Percentiles rank a stretch among this genome's conserved stretches.
These are phyloP conservation scores for Ogataea paradorogensis DNA, from an alignment of 805 yeast species.

Conservation along the genomic window DNA sequence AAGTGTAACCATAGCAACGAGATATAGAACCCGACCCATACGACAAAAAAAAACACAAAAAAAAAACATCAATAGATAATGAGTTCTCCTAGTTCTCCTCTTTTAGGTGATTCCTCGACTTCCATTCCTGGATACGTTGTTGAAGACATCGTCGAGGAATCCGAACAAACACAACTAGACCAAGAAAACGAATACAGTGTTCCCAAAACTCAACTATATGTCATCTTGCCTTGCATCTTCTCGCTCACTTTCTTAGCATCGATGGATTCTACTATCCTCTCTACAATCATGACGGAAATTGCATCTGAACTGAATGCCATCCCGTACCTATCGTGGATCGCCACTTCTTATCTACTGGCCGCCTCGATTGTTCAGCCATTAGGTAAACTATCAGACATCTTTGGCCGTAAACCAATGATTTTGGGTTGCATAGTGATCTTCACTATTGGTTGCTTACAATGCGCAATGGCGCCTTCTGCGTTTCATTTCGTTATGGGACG, in stretches of 20 bases:
- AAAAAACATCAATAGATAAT: background rate
- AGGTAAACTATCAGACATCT: conserved; percentile 69
- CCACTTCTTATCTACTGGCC: conserved; percentile 64
- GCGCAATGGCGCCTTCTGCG: conserved; percentile 50
- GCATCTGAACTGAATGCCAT: conserved; percentile 68
- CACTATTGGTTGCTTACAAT: conserved; percentile 54
- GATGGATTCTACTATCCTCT: conserved; percentile 63
- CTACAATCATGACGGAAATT: conserved; percentile 61
- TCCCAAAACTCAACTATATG: conserved; percentile 26
- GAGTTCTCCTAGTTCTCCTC: conserved; percentile 1
- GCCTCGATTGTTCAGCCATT: conserved; percentile 74
- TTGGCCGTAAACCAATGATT: conserved; percentile 58
- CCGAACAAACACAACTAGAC: conserved; percentile 8
- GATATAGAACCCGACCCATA: no score
- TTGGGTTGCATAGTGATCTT: conserved; percentile 54
- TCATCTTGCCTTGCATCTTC: conserved; percentile 42
- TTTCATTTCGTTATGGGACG: conserved; percentile 50
- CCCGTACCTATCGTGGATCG: conserved; percentile 68
- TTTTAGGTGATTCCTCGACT: conserved; percentile 25
- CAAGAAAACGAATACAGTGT: conserved; percentile 24
- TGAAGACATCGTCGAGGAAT: conserved; percentile 14
- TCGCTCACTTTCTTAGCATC: conserved; percentile 58
- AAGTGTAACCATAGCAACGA: background rate
- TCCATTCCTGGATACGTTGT: conserved; percentile 30
- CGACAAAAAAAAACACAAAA: background rate